A percentile compares a stretch with the other conserved stretches of the same genome.
Evolutionary conservation across 140 eudicot genomes (phyloP).

Genomic region (Senecio squalidus): DNA sequence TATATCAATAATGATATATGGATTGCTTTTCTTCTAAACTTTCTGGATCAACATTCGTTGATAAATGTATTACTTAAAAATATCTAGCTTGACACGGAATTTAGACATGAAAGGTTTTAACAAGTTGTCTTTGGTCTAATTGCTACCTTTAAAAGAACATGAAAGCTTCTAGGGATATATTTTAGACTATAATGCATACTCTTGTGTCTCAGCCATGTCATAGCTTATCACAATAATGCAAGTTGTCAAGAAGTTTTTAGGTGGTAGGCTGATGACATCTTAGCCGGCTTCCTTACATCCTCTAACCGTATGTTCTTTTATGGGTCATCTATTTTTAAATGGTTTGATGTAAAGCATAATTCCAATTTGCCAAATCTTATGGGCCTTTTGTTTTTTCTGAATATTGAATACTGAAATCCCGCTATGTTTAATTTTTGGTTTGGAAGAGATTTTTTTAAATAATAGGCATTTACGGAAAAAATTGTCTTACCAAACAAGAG

Average conservation of each 20-base stretch:
- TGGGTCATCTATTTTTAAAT: too few species aligned
- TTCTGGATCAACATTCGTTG: too few species aligned
- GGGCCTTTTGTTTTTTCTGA: too few species aligned
- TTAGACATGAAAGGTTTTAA: neutral
- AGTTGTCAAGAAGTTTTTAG: slow-evolving; percentile 11
- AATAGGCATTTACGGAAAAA: too few species aligned
- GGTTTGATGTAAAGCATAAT: too few species aligned
- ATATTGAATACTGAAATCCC: too few species aligned
- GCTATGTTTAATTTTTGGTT: too few species aligned
- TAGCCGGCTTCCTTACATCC: slow-evolving; percentile 1
- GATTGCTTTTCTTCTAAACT: too few species aligned
- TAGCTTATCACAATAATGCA: neutral
- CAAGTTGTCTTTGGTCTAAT: neutral
- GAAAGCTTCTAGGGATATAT: neutral
- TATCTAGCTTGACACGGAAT: neutral
- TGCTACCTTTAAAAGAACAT: neutral
- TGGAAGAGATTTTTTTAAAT: too few species aligned
- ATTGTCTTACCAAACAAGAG: too few species aligned
- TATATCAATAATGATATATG: too few species aligned
- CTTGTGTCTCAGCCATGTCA: slow-evolving; percentile 9
- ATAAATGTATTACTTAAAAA: neutral
- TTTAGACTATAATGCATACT: slow-evolving; percentile 1
- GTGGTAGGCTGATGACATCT: slow-evolving; percentile 8
- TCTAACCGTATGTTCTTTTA: neutral
- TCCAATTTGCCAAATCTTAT: too few species aligned